Percentiles rank a stretch among this genome's conserved stretches.
Conservation (phyloP, 176 grass and related monocot genomes). For the Sorghum bicolor region DNA sequence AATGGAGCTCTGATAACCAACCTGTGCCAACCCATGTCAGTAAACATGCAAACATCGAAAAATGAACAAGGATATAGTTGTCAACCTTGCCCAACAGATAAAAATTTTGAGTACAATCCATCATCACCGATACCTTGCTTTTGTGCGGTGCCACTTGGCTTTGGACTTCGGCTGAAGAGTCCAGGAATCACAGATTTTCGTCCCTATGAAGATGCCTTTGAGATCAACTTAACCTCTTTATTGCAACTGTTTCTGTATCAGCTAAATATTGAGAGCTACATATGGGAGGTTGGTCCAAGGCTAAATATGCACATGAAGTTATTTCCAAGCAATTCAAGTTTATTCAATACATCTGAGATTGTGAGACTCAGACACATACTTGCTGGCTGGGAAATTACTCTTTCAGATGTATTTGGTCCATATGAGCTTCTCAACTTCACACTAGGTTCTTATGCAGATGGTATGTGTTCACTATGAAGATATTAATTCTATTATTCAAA, state of each 20-base stretch:
- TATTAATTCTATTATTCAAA: not conserved
- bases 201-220: conserved; percentile 64
- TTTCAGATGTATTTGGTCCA: conserved; percentile 90
- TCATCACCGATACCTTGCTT: conserved; percentile 54
- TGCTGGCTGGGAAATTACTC: conserved; percentile 70
- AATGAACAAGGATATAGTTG: conserved; percentile 31
- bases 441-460: conserved; percentile 51
- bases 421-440: conserved; percentile 95
- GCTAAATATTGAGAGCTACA: conserved; percentile 56
- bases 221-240: conserved; percentile 37
- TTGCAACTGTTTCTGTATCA: conserved; percentile 56
- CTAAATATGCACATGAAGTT: conserved; percentile 82
- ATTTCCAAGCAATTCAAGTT: conserved; percentile 57
- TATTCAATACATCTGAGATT: conserved; percentile 65
- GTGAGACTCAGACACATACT: conserved; percentile 56
- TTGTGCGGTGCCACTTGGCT: conserved; percentile 64
- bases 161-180: conserved; percentile 87
- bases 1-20: conserved; percentile 24
- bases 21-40: conserved; percentile 45
- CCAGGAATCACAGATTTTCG: conserved; percentile 74
- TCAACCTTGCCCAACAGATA: conserved; percentile 37
- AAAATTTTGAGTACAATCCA: conserved; percentile 64
- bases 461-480: conserved; percentile 39
- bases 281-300: conserved; percentile 81
- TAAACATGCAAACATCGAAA: conserved; percentile 39